Percentiles rank a stretch among this genome's conserved stretches.
Evolutionary conservation across 768 basidiomycete genomes (phyloP).

Genomic region (Russula dissimulans): DNA sequence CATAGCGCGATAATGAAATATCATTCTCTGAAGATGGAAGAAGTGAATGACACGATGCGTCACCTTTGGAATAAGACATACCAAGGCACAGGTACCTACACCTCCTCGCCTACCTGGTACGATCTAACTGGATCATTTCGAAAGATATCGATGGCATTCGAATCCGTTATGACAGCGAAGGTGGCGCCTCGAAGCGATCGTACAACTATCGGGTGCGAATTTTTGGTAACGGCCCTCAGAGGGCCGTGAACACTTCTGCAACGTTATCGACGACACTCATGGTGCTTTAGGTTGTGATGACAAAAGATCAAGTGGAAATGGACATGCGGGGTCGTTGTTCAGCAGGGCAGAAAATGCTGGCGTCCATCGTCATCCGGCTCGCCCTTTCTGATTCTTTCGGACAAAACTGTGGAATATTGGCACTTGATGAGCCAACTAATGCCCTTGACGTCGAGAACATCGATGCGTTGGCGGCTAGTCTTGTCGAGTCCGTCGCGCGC

Average conservation of each 20-base stretch:
- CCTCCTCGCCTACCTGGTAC: background rate
- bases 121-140: slow-evolving; percentile 4
- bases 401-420: slow-evolving; percentile 95
- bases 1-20: slow-evolving; percentile 96
- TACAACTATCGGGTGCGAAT: slow-evolving; percentile 88
- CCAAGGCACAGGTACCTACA: slow-evolving; percentile 79
- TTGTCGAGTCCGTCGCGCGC: slow-evolving; percentile 67
- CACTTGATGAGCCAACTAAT: slow-evolving; percentile 96
- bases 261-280: slow-evolving; percentile 9
- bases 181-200: slow-evolving; percentile 78
- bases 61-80: slow-evolving; percentile 99
- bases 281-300: slow-evolving; percentile 82
- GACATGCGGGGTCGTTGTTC: slow-evolving; percentile 99
- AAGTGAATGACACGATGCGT: slow-evolving; percentile 96
- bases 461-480: slow-evolving; percentile 81
- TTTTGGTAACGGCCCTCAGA: background rate
- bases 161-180: slow-evolving; percentile 90
- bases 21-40: slow-evolving; percentile 95
- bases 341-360: slow-evolving; percentile 97
- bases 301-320: slow-evolving; percentile 98
- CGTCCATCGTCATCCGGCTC: slow-evolving; percentile 94
- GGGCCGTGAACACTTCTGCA: background rate
- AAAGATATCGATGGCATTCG: slow-evolving; percentile 96
- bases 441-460: slow-evolving; percentile 96
- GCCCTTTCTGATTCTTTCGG: slow-evolving; percentile 97